Base-by-base conservation (phyloP, 23 red algal genomes). In the Chondrus crispus region DNA sequence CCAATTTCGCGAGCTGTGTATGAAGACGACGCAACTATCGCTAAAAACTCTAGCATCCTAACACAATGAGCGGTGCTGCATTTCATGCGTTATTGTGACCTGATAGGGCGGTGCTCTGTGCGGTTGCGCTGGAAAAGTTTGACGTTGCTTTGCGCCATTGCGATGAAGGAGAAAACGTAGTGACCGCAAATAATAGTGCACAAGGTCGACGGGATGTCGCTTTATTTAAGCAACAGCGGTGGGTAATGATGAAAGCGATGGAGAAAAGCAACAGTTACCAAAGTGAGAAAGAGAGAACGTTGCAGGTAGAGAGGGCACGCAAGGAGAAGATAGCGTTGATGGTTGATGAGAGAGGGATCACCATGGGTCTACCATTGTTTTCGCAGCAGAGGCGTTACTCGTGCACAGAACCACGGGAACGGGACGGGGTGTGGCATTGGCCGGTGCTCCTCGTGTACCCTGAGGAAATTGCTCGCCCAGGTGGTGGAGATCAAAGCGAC, bases 401-500 rank as follows among this genome's bases (percentile, higher is more conserved):
- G 33, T 8, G 6, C 46, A 76, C 85, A 62, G 50, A 75, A 78
- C 68, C 85, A 38, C 37, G 77, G 45, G 24, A 33, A 44, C 50
- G 53, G 45, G 55, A 89, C 1, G 85, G 71, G 2, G 85, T 76
- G n/a, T 89, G 66, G 85, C 24, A 55, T 29, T 89, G 85, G 85
- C 85, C 85, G 22, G 11, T 89, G 35, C 48, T 89, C 24, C 52
- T 89, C 11, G 68, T 89, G 45, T 89, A 89, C 47, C 68, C 85
- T 28, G 63, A 68, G 49, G 68, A 89, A 49, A 24, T 86, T 66
- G 82, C 70, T 1, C 46, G 63, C 42, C 52, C 51, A 16, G 71
- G 52, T 18, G 37, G 74, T 62, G 85, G 85, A n/a, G 85, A 89
- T 58, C 85, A 89, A 78, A 89, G 85, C 43, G 85, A 89, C 52